Base-by-base conservation (phyloP, 176 grass and related monocot genomes). In the Typha latifolia region DNA sequence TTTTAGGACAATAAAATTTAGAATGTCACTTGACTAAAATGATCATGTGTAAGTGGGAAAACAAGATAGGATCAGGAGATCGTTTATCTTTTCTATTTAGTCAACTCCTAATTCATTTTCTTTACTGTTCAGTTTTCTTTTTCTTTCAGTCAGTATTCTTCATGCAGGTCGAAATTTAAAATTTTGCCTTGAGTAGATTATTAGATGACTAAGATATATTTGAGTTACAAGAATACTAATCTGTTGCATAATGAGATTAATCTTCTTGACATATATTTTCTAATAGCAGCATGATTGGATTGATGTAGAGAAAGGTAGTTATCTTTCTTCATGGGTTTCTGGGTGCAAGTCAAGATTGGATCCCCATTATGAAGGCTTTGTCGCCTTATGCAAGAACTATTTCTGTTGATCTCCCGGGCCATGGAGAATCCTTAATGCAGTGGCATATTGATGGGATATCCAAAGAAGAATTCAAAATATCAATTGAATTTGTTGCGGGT, bases 251-350 rank as follows among this genome's bases (percentile, higher is more conserved):
- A 59, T 22, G 53, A 59, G 53, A n/a, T 59, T 8, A 22, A 19
- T 59, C 53, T 59, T 59, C 53, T 59, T 59, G 20, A 10, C n/a
- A 21, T 11, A 59, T 6, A 19, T 59, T 22, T 59, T 59, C 7
- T 59, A 19, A 37, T 62, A 69, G 3, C 63, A 26, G 4, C 69
- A 66, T 77, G 77, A 71, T 72, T 74, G 53, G 32, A 63, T 43
- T 49, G 67, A 74, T 85, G 74, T 77, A 96, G 92, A 87, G 86
- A 74, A 91, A 74, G 8, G 75, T 81, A 43, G 63, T 96, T 61
- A 56, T 96, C 71, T 91, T 84, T 82, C 92, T 96, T 79, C 92
- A 96, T 86, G 92, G 92, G 71, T 96, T 96, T 91, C 85, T 96
- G 80, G 88, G 93, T 62, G 84, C 82, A 47, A 89, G 72, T 84